Evolutionary conservation across 768 basidiomycete genomes (phyloP), one percentile per base, ranked within the genome.

Genomic region (Coprinopsis sp.): DNA sequence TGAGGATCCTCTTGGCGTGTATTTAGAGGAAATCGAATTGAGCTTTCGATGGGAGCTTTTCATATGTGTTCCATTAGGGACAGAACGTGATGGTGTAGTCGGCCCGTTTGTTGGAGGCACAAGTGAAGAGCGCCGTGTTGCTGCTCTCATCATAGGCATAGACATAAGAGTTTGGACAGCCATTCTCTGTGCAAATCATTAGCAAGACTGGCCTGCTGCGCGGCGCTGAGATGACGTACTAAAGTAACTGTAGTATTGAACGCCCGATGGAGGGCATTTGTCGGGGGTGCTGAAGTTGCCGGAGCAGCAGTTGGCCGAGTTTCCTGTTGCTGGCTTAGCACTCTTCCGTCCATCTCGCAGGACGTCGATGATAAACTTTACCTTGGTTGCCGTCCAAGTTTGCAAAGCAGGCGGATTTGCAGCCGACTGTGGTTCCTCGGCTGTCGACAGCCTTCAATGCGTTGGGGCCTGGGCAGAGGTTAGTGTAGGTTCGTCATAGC

Each of bases 241-340:
- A 63, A 71, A 71, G 50, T 70, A 72, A 52, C 49, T 57, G 52
- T 73, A 71, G 51, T 54, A 69, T 11, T 46, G 49, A 47, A 72
- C 71, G 50, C 66, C 66, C 63, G 54, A 37, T 11, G 34, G 11
- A 18, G 77, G 78, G 55, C 81, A 82, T 1, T 76, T 79, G n/a
- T 53, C 58, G 1, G 76, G 57, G 3, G 73, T 76, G 56, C 62
- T 58, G 57, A 71, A 65, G 36, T 55, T 56, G 4, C 81, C 81
- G 19, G 69, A 70, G 64, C 81, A 83, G 59, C 81, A 81, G 54
- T 80, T 78, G 6, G 71, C 58, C 27, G 76, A 77, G 63, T 82
- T 73, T 27, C 51, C 75, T 75, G 34, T n/a, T n/a, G n/a, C n/a
- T n/a, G n/a, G n/a, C n/a, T n/a, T n/a, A n/a, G n/a, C n/a, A n/a